Evolutionary conservation across 345 rosid species (phyloP), one percentile per base, ranked within the genome.

Genomic region (Dipteronia sinensis): DNA sequence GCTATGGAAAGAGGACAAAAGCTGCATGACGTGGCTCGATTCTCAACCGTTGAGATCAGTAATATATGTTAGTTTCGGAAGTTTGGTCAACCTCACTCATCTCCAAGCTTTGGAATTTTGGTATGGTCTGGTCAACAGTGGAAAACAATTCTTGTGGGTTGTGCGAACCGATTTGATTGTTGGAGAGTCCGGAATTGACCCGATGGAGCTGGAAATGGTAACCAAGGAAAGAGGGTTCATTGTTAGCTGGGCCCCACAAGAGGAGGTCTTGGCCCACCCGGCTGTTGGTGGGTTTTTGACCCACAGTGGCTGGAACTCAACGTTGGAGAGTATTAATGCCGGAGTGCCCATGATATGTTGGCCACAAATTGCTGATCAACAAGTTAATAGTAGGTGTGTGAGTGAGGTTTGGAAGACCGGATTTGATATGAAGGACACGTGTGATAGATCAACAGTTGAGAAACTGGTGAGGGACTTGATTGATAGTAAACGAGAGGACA

Each of bases 371-470:
- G 82, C 77, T 31, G 88, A 87, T 29, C 86, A 87, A 22, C 69
- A 13, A 15, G 88, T 83, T 10, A 85, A 87, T 55, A 64, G 86
- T 10, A 65, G 85, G 47, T 78, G 77, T 47, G 85, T 87, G 74
- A 79, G 84, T 29, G 49, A 79, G 29, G 49, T 81, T 70, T 85
- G 86, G 88, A 61, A 66, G 27, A 71, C 74, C 2, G 94, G 95
- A 13, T 67, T 90, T 34, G 94, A 92, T 66, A 84, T 91, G 89
- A 91, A 94, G 82, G 93, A 90, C 64, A 68, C 65, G 2, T 90
- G 94, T 69, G 85, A 90, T 40, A 82, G 88, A 58, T 51, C 20
- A 47, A 78, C 83, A 16, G 84, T 92, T 29, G 88, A 88, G 78
- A 91, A 78, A 56, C 81, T 88, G 78, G 92, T 85, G 66, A 77